Evolutionary conservation across 139 green algal species (phyloP), one percentile per base, ranked within the genome.

Genomic region (Yamagishiella unicocca): DNA sequence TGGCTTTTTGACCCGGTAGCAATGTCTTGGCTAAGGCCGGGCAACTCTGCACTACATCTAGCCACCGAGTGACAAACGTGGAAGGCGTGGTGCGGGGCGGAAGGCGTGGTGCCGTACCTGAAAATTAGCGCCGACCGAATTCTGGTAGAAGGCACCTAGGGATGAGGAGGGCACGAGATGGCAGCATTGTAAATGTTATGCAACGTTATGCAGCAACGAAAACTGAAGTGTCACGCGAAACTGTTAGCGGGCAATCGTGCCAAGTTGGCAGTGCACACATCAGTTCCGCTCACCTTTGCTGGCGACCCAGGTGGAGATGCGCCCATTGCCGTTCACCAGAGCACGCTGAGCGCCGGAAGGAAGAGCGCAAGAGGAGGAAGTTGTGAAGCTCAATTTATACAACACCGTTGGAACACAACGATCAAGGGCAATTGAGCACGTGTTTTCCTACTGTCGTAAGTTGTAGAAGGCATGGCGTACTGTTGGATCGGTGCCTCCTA

Each of bases 121-220:
- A 58, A 25, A 12, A 58, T 58, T 17, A 12, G 50, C 12, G 12
- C 12, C 12, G 50, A 78, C 70, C 22, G 70, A 37, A 45, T 83
- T 83, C 53, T 83, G 76, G 35, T 71, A 83, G 76, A 55, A 71
- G 24, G 76, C 76, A 22, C 76, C 76, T 67, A 22, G 17, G 24
- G 9, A 67, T 67, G 58, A 6, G 19, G 58, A 67, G 17, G 17
- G 12, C 17, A 58, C 17, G 50, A 58, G 17, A 58, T 58, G 17
- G 17, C 17, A 58, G 50, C 17, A 58, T 17, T 12, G 12, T 25
- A 58, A 58, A 17, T 58, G 17, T 12, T 17, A 58, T 58, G 17
- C 12, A 25, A 58, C 50, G 12, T 58, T 17, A 58, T 12, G 12
- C 50, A 12, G 12, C 50, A 25, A 25, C 50, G 12, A 58, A 12